These are phyloP conservation scores for Camelina neglecta DNA, from an alignment of 345 rosid species.

Conservation along the genomic window DNA sequence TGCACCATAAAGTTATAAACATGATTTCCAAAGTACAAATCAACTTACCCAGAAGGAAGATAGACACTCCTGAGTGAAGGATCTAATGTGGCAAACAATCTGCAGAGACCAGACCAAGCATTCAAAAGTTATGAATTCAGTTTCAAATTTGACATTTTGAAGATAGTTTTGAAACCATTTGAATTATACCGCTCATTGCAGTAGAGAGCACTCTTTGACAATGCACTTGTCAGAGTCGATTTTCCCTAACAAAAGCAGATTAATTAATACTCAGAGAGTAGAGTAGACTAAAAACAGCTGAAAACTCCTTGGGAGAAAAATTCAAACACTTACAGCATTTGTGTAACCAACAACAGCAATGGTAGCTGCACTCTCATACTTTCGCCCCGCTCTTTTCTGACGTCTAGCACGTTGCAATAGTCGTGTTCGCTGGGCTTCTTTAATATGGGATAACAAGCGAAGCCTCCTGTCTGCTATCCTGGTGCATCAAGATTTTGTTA, in stretches of 20 bases:
- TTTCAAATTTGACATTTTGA: conserved; percentile 21
- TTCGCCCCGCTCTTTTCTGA: conserved; percentile 58
- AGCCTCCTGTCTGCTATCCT: conserved; percentile 77
- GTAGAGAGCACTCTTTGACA: conserved; percentile 75
- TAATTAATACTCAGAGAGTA: not conserved
- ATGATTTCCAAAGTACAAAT: not conserved
- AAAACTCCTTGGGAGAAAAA: conserved; percentile 10
- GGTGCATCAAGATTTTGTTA: conserved; percentile 34
- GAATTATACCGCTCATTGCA: conserved; percentile 73
- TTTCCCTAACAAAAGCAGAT: conserved; percentile 65
- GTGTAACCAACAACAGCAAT: conserved; percentile 98
- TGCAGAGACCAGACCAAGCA: conserved; percentile 40
- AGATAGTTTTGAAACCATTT: conserved; percentile 25
- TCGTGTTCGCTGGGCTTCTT: conserved; percentile 86
- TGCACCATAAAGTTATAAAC: conserved; percentile 1
- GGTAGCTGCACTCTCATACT: conserved; percentile 62
- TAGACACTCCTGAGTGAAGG: conserved; percentile 66
- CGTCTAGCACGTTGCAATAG: conserved; percentile 87
- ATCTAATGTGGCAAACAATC: conserved; percentile 89
- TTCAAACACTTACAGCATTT: conserved; percentile 76
- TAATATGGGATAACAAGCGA: conserved; percentile 69
- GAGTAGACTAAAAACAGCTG: conserved; percentile 5
- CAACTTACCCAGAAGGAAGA: conserved; percentile 80
- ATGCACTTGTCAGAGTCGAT: conserved; percentile 77
- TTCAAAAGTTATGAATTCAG: conserved; percentile 9